A percentile compares a stretch with the other conserved stretches of the same genome.
phyloP scores from a whole-genome alignment of 352 stramenopile genomes.

The Phytopythium montanum region DNA sequence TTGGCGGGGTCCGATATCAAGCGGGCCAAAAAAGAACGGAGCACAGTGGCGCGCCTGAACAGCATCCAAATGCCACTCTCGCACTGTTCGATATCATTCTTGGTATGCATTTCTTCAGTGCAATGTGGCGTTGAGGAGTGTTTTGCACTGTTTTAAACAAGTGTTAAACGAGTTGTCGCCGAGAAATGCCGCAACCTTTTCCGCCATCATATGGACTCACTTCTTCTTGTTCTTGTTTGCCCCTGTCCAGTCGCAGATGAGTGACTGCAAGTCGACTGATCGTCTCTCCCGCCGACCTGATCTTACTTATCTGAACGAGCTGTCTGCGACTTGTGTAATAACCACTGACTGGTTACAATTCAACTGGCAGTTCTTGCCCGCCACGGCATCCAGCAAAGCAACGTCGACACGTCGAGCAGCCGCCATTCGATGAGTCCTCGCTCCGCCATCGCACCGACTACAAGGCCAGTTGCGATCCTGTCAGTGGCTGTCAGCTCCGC shows the following conservation, averaged over 20 bases:
- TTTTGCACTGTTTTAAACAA: too few relatives aligned
- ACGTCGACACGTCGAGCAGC: too few relatives aligned
- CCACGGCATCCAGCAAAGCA: too few relatives aligned
- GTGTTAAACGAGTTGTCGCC: neutral
- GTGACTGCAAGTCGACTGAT: neutral
- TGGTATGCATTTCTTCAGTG: too few relatives aligned
- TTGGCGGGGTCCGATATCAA: neutral
- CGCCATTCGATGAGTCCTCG: neutral
- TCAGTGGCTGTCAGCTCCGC: neutral
- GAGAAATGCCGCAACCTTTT: neutral
- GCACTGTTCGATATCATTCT: neutral
- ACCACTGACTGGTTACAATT: too few relatives aligned
- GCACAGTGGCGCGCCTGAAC: too few relatives aligned
- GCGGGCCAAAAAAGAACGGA: neutral
- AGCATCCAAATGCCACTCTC: neutral
- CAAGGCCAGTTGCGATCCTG: neutral
- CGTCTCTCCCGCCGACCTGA: slow-evolving; percentile 2
- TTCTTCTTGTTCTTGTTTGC: neutral
- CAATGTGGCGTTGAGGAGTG: too few relatives aligned
- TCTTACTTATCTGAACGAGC: too few relatives aligned
- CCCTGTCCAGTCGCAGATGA: neutral
- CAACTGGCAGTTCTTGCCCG: too few relatives aligned
- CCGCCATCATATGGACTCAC: neutral
- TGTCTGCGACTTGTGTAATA: too few relatives aligned
- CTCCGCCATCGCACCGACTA: too few relatives aligned